Percentiles rank a stretch among this genome's conserved stretches.
Evolutionary conservation across 129 eudicot species (phyloP).

Genomic region (Pittosporum tobira): DNA sequence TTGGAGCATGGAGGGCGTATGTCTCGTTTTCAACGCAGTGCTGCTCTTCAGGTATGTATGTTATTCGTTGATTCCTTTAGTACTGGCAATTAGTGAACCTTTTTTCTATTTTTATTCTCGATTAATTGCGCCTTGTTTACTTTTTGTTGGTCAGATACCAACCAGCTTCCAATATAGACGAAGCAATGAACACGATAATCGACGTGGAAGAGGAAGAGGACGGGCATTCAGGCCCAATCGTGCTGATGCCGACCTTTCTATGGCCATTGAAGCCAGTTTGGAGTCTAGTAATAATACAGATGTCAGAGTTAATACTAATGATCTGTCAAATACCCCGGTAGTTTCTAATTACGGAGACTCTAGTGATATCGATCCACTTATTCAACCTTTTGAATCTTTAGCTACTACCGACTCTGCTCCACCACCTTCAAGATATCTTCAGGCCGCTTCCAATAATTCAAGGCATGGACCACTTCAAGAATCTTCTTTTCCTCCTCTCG

Average conservation of each 20-base stretch:
- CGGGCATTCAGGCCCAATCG: conserved; percentile 46
- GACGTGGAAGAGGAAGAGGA: conserved; percentile 70
- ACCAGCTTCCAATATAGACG: conserved; percentile 80
- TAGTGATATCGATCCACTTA: conserved; percentile 36
- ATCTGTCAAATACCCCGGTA: conserved; percentile 21
- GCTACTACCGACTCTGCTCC: conserved; percentile 46
- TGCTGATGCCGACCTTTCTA: conserved; percentile 55
- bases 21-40: conserved; percentile 87
- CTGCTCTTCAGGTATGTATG: conserved; percentile 66
- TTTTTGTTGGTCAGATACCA: conserved; percentile 44
- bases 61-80: not conserved
- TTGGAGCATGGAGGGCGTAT: conserved; percentile 88
- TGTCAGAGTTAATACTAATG: conserved; percentile 24
- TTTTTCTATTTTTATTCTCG: not conserved
- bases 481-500: conserved; percentile 85
- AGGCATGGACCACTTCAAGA: conserved; percentile 50
- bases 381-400: conserved; percentile 47
- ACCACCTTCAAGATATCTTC: conserved; percentile 60
- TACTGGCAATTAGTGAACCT: not conserved
- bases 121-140: no score
- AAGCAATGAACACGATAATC: conserved; percentile 48
- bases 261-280: conserved; percentile 85
- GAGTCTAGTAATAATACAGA: conserved; percentile 28
- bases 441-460: conserved; percentile 59
- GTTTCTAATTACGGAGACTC: conserved; percentile 15